A percentile compares a stretch with the other conserved stretches of the same genome.
Conservation (phyloP, 2,329 filamentous ascomycete species). For the Fusarium miscanthi region DNA sequence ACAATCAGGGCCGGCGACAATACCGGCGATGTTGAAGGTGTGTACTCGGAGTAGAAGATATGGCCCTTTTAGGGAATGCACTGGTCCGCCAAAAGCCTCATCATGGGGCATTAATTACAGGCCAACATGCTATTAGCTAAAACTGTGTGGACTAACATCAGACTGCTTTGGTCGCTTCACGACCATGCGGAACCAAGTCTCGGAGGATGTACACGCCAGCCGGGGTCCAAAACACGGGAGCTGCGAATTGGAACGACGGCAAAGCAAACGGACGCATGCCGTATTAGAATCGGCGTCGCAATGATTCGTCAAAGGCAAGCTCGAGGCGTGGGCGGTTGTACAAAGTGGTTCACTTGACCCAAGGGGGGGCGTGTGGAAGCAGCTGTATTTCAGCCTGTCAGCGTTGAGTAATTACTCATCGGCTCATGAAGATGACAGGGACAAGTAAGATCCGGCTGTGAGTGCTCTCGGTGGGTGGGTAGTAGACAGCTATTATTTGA, state of each 20-base stretch:
- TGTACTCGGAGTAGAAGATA: slow-evolving; percentile 35
- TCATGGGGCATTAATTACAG: slow-evolving; percentile 31
- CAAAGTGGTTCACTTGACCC: slow-evolving; percentile 34
- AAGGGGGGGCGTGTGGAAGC: slow-evolving; percentile 39
- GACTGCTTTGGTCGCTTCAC: slow-evolving; percentile 39
- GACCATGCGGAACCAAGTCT: slow-evolving; percentile 38
- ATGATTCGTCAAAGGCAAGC: slow-evolving; percentile 40
- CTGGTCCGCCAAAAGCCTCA: slow-evolving; percentile 40
- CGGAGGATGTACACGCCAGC: slow-evolving; percentile 33
- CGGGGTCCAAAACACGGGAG: slow-evolving; percentile 28
- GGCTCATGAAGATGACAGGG: slow-evolving; percentile 31
- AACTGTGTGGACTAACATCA: slow-evolving; percentile 45
- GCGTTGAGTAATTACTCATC: slow-evolving; percentile 53
- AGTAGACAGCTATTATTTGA: slow-evolving; percentile 18
- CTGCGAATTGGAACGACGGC: slow-evolving; percentile 39
- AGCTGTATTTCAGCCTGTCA: slow-evolving; percentile 48
- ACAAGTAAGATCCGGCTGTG: slow-evolving; percentile 32
- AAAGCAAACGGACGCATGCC: slow-evolving; percentile 39
- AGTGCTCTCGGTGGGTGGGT: slow-evolving; percentile 26
- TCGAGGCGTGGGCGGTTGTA: slow-evolving; percentile 31
- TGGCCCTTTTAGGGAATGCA: slow-evolving; percentile 42
- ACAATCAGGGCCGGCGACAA: slow-evolving; percentile 8
- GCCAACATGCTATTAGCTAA: slow-evolving; percentile 43
- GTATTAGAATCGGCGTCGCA: slow-evolving; percentile 37
- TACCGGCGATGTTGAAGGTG: slow-evolving; percentile 20